Conservation (phyloP, 2,329 filamentous ascomycete genomes). For the Bertia moriformis region DNA sequence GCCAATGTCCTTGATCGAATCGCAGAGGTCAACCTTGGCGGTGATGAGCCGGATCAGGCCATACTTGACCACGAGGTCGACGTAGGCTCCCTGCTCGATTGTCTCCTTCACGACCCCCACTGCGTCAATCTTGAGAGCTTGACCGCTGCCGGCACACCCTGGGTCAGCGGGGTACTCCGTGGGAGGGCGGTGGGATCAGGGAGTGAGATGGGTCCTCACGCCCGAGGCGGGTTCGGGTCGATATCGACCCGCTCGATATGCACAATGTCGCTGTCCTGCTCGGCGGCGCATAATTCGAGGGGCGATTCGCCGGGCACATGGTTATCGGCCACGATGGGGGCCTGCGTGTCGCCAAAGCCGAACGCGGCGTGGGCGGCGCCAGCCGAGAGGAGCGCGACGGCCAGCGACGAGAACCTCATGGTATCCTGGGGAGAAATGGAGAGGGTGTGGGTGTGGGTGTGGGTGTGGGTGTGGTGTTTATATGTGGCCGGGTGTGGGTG, state of each 20-base stretch:
- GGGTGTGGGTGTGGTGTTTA: neutral
- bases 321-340: slow-evolving; percentile 28
- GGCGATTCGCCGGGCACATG: slow-evolving; percentile 76
- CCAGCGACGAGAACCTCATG: slow-evolving; percentile 25
- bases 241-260: slow-evolving; percentile 69
- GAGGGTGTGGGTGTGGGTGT: neutral
- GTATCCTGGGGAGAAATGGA: too few species aligned
- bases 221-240: slow-evolving; percentile 67
- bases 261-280: slow-evolving; percentile 58
- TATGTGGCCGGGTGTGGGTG: too few species aligned
- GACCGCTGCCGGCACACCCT: slow-evolving; percentile 51
- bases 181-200: slow-evolving; percentile 2
- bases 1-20: slow-evolving; percentile 77
- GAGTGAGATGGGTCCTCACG: slow-evolving; percentile 44
- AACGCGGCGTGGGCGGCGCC: slow-evolving; percentile 29
- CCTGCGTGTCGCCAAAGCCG: slow-evolving; percentile 28
- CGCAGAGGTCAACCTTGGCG: slow-evolving; percentile 71
- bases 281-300: slow-evolving; percentile 56
- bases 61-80: slow-evolving; percentile 79
- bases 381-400: slow-evolving; percentile 26
- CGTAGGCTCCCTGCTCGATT: slow-evolving; percentile 66
- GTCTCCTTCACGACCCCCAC: slow-evolving; percentile 58
- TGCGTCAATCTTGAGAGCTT: slow-evolving; percentile 65
- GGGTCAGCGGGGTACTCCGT: slow-evolving; percentile 1
- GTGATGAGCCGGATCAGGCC: slow-evolving; percentile 80